Evolutionary conservation across 176 grass and related monocot species (phyloP), one percentile per base, ranked within the genome.

Genomic region (Oryza brachyantha): DNA sequence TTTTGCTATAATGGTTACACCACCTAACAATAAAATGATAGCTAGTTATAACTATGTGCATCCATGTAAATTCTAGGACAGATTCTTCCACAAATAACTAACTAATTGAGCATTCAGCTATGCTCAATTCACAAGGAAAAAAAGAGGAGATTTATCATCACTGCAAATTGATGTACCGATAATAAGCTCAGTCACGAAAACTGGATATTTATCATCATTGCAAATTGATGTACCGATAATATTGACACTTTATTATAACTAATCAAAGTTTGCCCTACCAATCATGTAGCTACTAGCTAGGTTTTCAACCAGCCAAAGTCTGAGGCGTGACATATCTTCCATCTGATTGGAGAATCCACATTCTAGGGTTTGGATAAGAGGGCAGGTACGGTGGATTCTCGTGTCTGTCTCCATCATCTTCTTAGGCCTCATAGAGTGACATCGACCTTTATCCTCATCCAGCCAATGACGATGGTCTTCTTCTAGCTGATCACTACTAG

Each of bases 351-450:
- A 54, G 63, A 69, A 50, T 17, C 75, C 80, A 57, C 81, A 26
- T 70, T 59, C 36, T 59, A 84, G 54, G 64, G 55, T 43, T 36
- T 36, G 77, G 82, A 76, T 88, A 84, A 76, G n/a, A 14, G 22
- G 45, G 43, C 71, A 76, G 77, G 77, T 70, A 45, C 24, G 79
- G 38, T 26, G 81, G 72, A 66, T 45, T 58, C n/a, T 65, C 19
- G 71, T 72, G 36, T 9, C 2, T 46, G 45, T 67, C 52, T 22
- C 38, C 61, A 61, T 81, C 81, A 13, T 57, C 45, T 75, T 41
- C 35, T 9, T 11, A 64, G 34, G 17, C 43, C 25, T 64, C 46
- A 42, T 10, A 50, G 21, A 68, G 40, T 55, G 81, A 84, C 76
- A 43, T 74, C 62, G 54, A 75, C 63, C 7, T 75, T 63, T 83